phyloP scores from a whole-genome alignment of 331 rosid species.

The Saraca asoca region DNA sequence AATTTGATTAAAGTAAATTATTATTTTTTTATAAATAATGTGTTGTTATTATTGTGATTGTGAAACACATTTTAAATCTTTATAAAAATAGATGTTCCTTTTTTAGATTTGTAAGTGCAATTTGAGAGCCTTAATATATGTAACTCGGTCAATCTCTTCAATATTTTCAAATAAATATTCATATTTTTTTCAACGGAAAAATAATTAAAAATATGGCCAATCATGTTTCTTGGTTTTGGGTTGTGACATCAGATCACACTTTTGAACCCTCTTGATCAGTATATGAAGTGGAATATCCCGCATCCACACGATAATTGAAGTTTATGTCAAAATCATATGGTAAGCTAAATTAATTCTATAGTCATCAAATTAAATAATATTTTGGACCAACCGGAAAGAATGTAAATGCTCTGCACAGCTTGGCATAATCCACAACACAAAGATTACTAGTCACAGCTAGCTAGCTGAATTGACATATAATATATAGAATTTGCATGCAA shows the following conservation, averaged over 20 bases:
- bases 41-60: too few species aligned
- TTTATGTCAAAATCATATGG: conserved; percentile 23
- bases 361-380: conserved; percentile 5
- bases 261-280: conserved; percentile 17
- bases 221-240: conserved; percentile 16
- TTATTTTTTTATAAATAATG: too few species aligned
- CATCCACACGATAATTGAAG: not conserved
- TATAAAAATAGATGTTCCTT: too few species aligned
- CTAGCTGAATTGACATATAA: not conserved
- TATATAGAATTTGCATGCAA: not conserved
- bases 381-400: conserved; percentile 8
- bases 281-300: conserved; percentile 18
- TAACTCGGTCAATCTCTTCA: conserved; percentile 22
- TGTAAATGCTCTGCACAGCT: conserved; percentile 20
- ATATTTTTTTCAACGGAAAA: too few species aligned
- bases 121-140: conserved; percentile 1
- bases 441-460: not conserved
- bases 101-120: too few species aligned
- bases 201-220: not conserved
- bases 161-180: too few species aligned
- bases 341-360: conserved; percentile 1
- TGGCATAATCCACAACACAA: conserved; percentile 1
- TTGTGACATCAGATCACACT: conserved; percentile 31
- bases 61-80: too few species aligned
- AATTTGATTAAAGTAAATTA: too few species aligned